Conservation (phyloP, 148 eudicot genomes). For the Mesembryanthemum crystallinum region DNA sequence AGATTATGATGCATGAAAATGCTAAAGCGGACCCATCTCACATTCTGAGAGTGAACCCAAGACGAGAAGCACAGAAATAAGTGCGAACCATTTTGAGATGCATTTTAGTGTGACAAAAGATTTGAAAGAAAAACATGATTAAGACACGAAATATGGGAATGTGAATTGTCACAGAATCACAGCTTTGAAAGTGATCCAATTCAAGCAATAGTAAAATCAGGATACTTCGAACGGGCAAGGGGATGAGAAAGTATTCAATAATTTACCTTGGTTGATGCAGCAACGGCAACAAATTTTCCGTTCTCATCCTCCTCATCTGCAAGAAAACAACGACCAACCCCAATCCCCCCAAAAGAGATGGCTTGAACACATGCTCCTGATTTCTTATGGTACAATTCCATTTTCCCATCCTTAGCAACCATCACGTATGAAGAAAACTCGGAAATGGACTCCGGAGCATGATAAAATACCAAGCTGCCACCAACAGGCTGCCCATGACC, state of each 20-base stretch:
- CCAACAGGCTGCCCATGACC: constrained; percentile 82
- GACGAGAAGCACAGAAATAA: neutral
- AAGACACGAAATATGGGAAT: neutral
- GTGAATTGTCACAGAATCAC: neutral
- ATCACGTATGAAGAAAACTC: constrained; percentile 64
- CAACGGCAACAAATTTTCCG: constrained; percentile 57
- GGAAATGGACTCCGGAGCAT: constrained; percentile 64
- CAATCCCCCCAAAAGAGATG: constrained; percentile 47
- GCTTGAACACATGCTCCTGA: constrained; percentile 67
- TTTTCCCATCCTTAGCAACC: constrained; percentile 48
- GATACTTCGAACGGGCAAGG: neutral
- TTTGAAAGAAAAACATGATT: neutral
- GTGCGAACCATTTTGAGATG: neutral
- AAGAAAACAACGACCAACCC: constrained; percentile 45
- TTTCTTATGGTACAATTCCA: constrained; percentile 81
- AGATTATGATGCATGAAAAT: neutral
- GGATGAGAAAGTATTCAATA: neutral
- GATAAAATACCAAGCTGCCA: constrained; percentile 83
- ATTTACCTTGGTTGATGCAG: constrained; percentile 71
- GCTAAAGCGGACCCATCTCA: neutral
- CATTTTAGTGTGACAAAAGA: neutral
- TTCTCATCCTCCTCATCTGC: constrained; percentile 55
- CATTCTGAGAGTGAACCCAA: neutral
- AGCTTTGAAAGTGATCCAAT: neutral
- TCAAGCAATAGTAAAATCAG: neutral